Conservation (phyloP, 495 filamentous ascomycete species). For the Lichina pygmaea region DNA sequence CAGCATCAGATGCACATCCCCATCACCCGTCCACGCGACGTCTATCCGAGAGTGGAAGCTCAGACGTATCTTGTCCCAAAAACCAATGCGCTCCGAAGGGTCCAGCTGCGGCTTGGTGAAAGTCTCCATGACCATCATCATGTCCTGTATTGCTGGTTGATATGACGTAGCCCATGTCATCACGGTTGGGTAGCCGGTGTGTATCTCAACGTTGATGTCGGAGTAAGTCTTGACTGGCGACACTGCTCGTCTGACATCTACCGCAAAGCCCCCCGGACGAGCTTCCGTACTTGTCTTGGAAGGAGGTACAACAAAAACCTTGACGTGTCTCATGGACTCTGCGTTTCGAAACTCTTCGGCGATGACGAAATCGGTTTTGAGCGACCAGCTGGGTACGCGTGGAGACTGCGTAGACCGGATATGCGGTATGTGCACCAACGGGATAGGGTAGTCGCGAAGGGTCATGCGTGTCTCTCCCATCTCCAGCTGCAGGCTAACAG, state of each 20-base stretch:
- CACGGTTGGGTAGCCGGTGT: conserved; percentile 68
- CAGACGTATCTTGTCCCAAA: conserved; percentile 97
- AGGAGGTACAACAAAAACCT: conserved; percentile 65
- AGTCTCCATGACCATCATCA: conserved; percentile 98
- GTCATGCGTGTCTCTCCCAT: conserved; percentile 76
- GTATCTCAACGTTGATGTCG: conserved; percentile 70
- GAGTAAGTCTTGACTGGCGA: conserved; percentile 94
- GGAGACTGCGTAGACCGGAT: conserved; percentile 55
- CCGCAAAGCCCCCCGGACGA: conserved; percentile 33
- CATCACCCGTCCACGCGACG: conserved; percentile 78
- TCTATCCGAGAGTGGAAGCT: conserved; percentile 81
- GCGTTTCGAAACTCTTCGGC: conserved; percentile 70
- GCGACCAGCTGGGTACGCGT: conserved; percentile 51
- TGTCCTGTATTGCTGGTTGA: conserved; percentile 94
- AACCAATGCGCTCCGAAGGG: conserved; percentile 76
- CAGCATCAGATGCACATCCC: conserved; percentile 79
- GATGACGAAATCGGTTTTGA: conserved; percentile 85
- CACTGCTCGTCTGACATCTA: conserved; percentile 77
- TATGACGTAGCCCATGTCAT: conserved; percentile 96
- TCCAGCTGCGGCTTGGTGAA: conserved; percentile 92
- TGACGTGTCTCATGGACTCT: conserved; percentile 52
- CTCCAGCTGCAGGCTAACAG: conserved; percentile 66
- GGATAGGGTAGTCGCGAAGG: conserved; percentile 78
- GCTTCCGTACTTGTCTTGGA: conserved; percentile 15
- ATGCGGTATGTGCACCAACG: conserved; percentile 70